Evolutionary conservation across 352 stramenopile species (phyloP), one percentile per base, ranked within the genome.

Genomic region (Phytopythium sindhum): DNA sequence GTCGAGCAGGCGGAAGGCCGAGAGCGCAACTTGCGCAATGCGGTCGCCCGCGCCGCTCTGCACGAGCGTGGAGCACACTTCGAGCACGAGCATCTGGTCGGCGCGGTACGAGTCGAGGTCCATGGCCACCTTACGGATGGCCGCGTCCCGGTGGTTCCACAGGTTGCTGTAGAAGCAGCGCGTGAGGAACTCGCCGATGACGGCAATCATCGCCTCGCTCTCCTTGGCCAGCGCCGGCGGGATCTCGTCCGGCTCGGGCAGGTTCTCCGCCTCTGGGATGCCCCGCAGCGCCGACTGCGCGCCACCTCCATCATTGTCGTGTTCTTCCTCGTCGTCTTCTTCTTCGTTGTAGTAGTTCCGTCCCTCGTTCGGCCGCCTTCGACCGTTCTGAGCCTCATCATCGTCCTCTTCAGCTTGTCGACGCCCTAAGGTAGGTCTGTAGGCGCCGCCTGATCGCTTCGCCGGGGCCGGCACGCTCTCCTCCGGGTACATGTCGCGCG

Each of bases 121-220:
- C 73, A 91, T 85, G 1, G 80, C 86, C 17, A 96, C 84, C 72
- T 94, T 96, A 4, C 84, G 80, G 60, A 93, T 91, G n/a, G 84
- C 84, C 7, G 80, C 85, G 41, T 94, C 87, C 9, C 87, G 79
- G 56, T 93, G 87, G 57, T 91, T 93, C 87, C 87, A 96, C 60
- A 93, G 57, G 44, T 96, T 96, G 63, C 85, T 94, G 70, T 93
- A 96, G 24, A 94, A 80, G 48, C 87, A 96, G 23, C 80, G 78
- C 10, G 83, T 89, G 54, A 96, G 79, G 60, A 91, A 96, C 1
- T 77, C 52, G 0, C 87, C 87, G 61, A 96, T 88, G 0, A 96
- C 72, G 11, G 65, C 55, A 23, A 96, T 90, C 35, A 96, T 75
- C 15, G 90, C 74, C 23, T 90, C 81, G 61, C 80, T 93, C 52